Evolutionary conservation across 768 basidiomycete species (phyloP).

Genomic region (Cystofilobasidium macerans): DNA sequence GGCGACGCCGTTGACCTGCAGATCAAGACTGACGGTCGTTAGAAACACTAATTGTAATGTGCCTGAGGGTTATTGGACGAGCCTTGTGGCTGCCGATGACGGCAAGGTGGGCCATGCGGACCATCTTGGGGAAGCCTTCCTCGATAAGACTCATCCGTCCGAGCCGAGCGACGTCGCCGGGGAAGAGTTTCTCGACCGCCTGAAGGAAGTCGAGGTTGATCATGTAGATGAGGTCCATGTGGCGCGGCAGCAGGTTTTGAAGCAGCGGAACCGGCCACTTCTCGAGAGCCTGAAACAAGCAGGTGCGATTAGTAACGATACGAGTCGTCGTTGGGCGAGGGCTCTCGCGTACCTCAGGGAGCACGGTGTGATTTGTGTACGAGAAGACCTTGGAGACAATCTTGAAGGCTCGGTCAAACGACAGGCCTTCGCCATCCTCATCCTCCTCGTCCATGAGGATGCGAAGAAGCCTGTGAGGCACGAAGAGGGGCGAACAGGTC

Average conservation of each 20-base stretch:
- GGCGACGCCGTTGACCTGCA: constrained; percentile 87
- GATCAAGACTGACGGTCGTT: constrained; percentile 43
- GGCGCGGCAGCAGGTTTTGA: constrained; percentile 68
- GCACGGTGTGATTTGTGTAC: constrained; percentile 29
- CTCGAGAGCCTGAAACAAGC: constrained; percentile 32
- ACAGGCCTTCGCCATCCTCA: no score
- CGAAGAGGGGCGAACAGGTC: neutral
- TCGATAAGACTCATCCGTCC: constrained; percentile 85
- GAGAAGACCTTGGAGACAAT: constrained; percentile 63
- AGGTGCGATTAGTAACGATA: neutral
- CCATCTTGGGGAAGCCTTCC: constrained; percentile 65
- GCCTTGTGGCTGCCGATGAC: constrained; percentile 52
- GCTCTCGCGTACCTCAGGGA: neutral
- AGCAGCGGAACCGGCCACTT: constrained; percentile 88
- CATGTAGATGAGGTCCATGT: constrained; percentile 61
- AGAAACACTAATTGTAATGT: neutral
- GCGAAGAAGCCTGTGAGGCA: constrained; percentile 2
- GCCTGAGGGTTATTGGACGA: neutral
- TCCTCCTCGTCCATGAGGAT: constrained; percentile 68
- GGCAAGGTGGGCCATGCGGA: constrained; percentile 85
- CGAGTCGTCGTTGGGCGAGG: neutral
- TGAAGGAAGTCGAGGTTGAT: constrained; percentile 43
- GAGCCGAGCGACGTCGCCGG: constrained; percentile 68
- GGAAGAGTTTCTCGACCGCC: constrained; percentile 84
- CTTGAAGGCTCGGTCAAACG: constrained; percentile 75